Evolutionary conservation across 2,329 filamentous ascomycete genomes (phyloP), one percentile per base, ranked within the genome.

Genomic region (Geoglossum cookeanum): DNA sequence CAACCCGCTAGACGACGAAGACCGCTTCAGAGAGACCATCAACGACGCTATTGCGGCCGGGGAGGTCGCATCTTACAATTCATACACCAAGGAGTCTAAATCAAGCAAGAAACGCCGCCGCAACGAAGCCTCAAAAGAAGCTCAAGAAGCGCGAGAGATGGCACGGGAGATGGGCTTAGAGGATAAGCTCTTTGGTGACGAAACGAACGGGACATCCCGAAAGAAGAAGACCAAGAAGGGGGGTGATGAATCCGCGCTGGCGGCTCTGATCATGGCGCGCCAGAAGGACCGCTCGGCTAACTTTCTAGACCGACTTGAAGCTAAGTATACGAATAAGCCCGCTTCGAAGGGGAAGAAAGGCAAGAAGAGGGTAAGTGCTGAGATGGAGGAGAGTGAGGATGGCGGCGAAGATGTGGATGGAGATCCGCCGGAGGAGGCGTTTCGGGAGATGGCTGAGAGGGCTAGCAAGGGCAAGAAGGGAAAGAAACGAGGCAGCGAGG

Each of bases 1-100:
- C 63, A 78, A 91, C 65, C 82, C 89, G 8, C 66, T 88, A 1
- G 81, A 85, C 57, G 92, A 98, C 63, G 92, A 98, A 63, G 83
- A 85, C 57, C 77, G 92, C 7, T 96, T 95, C 70, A 78, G 87
- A 13, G 70, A 66, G 15, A 87, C 94, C 49, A 88, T 98, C 57
- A 80, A 94, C 65, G 75, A 80, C 39, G 92, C 89, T 2, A 92
- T 98, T 64, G 74, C 76, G 39, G 75, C 72, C 3, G 79, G 80
- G 1, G 79, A 86, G 42, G 83, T 94, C 0, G 70, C 81, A 48
- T 72, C 73, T 0, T 90, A 81, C 67, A 72, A 76, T 22, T 76
- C 77, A 4, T 98, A 94, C 67, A 79, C 78, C 1, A 76, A 83
- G 30, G 89, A 96, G 71, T 78, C 75, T n/a, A 80, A 81, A 64